Conservation (phyloP, 805 yeast species). For the Saccharomycopsis guyanensis region DNA sequence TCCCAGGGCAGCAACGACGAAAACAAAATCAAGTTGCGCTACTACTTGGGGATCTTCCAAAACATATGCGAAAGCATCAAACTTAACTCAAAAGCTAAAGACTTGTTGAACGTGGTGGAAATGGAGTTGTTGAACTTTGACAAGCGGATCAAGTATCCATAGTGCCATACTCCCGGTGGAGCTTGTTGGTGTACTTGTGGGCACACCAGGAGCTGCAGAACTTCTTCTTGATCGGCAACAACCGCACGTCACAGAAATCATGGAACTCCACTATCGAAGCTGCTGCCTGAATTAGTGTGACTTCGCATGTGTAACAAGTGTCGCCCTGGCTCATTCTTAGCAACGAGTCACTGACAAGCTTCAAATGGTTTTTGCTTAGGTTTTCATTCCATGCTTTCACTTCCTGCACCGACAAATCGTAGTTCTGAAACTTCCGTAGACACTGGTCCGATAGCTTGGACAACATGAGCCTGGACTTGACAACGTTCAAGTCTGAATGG, state of each 20-base stretch:
- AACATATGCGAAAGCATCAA: conserved; percentile 6
- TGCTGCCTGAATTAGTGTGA: conserved; percentile 7
- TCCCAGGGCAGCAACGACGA: not conserved
- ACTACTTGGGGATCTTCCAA: conserved; percentile 12
- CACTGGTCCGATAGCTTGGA: conserved; percentile 19
- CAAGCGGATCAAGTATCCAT: not conserved
- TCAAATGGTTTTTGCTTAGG: conserved; percentile 11
- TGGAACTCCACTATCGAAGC: conserved; percentile 17
- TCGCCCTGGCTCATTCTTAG: conserved; percentile 4
- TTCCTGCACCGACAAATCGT: conserved; percentile 16
- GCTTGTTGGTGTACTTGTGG: conserved; percentile 1
- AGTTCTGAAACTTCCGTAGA: conserved; percentile 14
- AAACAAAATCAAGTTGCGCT: conserved; percentile 5
- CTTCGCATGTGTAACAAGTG: conserved; percentile 15
- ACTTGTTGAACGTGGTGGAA: conserved; percentile 12
- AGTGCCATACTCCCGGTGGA: not conserved
- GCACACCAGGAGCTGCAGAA: conserved; percentile 19
- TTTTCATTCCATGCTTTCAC: conserved; percentile 13
- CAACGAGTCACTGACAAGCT: conserved; percentile 12
- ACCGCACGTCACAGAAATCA: conserved; percentile 12
- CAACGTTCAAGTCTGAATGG: not conserved
- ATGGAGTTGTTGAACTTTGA: conserved; percentile 7
- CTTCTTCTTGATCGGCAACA: conserved; percentile 18
- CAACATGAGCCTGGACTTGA: not conserved
- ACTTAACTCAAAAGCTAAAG: conserved; percentile 11